phyloP scores from a whole-genome alignment of 768 basidiomycete genomes.

The Tylopilus sp. region DNA sequence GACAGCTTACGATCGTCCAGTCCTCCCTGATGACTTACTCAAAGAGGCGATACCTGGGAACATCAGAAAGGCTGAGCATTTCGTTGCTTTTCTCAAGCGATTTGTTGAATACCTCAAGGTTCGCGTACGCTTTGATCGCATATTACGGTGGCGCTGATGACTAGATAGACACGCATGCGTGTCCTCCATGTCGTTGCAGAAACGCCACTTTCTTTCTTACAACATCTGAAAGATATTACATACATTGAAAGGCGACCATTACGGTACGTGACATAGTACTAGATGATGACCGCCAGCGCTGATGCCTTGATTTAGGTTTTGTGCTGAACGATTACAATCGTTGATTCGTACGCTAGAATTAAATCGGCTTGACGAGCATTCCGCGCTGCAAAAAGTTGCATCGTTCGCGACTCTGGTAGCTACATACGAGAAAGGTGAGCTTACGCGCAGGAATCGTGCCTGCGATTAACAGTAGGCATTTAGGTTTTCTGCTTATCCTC shows the following conservation, averaged over 20 bases:
- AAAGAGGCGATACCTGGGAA: slow-evolving; percentile 97
- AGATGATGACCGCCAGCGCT: background rate
- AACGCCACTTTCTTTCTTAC: slow-evolving; percentile 93
- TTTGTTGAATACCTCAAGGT: slow-evolving; percentile 99
- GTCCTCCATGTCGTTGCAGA: slow-evolving; percentile 99
- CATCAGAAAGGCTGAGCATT: slow-evolving; percentile 98
- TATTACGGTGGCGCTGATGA: slow-evolving; percentile 8
- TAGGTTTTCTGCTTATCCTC: slow-evolving; percentile 93
- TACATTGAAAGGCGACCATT: slow-evolving; percentile 94
- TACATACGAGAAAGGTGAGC: slow-evolving; percentile 91
- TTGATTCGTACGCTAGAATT: slow-evolving; percentile 90
- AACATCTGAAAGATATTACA: slow-evolving; percentile 98
- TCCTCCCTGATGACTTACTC: slow-evolving; percentile 90
- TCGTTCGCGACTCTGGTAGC: slow-evolving; percentile 94
- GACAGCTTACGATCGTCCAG: slow-evolving; percentile 36
- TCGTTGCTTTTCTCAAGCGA: slow-evolving; percentile 95
- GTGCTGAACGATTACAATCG: slow-evolving; percentile 92
- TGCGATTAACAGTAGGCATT: background rate
- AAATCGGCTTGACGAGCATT: slow-evolving; percentile 85
- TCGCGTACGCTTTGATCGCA: background rate
- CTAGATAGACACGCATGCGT: slow-evolving; percentile 89
- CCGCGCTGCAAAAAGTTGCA: slow-evolving; percentile 92
- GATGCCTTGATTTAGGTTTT: slow-evolving; percentile 59
- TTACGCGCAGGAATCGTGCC: background rate
- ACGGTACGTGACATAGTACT: slow-evolving; percentile 48